phyloP scores from a whole-genome alignment of 2,329 filamentous ascomycete species.

The Aspergillus bombycis region DNA sequence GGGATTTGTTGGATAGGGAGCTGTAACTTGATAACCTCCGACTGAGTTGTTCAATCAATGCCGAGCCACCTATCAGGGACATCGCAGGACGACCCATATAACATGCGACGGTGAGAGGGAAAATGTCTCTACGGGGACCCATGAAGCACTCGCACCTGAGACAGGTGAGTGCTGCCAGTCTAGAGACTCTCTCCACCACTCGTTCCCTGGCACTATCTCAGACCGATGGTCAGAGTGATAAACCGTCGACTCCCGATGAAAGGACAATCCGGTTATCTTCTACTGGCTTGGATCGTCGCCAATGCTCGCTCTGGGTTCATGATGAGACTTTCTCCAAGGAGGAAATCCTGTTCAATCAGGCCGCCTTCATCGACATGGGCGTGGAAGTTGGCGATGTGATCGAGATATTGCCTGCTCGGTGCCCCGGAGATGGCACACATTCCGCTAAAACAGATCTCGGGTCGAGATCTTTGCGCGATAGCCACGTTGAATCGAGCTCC shows the following conservation, averaged over 20 bases:
- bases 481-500: constrained; percentile 30
- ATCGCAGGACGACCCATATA: constrained; percentile 5
- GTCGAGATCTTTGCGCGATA: constrained; percentile 30
- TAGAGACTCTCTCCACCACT: constrained; percentile 38
- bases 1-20: neutral
- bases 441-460: constrained; percentile 34
- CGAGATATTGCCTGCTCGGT: constrained; percentile 65
- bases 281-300: constrained; percentile 33
- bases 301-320: constrained; percentile 59
- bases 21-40: neutral
- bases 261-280: constrained; percentile 29
- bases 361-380: constrained; percentile 65
- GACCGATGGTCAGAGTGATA: constrained; percentile 26
- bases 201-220: constrained; percentile 34
- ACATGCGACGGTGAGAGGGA: constrained; percentile 27
- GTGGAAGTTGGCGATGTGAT: constrained; percentile 70
- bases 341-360: constrained; percentile 77
- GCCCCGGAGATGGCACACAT: constrained; percentile 46
- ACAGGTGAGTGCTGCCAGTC: constrained; percentile 45
- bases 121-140: constrained; percentile 44
- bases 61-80: neutral
- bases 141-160: constrained; percentile 45
- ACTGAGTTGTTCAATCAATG: neutral
- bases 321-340: constrained; percentile 78
- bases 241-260: constrained; percentile 30